Base-by-base conservation (phyloP, 148 eudicot species). In the Rhododendron ferrugineum region DNA sequence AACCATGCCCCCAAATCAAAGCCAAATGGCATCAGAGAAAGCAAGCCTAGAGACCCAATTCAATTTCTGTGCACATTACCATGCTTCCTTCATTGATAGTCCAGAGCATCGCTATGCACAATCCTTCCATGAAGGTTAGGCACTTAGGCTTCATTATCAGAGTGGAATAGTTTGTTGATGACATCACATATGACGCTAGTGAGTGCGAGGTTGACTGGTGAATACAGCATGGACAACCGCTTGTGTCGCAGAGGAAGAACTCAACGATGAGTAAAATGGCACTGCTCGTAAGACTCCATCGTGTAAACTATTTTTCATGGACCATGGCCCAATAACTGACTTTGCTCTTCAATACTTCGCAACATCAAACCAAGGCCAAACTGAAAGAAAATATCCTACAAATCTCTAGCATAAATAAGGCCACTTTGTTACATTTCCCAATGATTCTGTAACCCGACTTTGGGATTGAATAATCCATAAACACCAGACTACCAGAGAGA, bases 381-480 rank as follows among this genome's bases (percentile, higher is more conserved):
- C 22, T 5, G 52, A 32, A 70, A 32, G 42, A 49, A 78, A 34
- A 18, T 37, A 75, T 47, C 79, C 58, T 32, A 49, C 79, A 60
- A 44, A 75, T 50, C 56, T 72, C 22, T 49, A 54, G 52, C 72
- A 52, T 32, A 83, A 52, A 75, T 16, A 18, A 16, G 73, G 80
- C 60, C 62, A 36, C 49, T 82, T 86, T 32, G 8, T 42, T 86
- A 47, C 28, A 30, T 42, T 83, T 49, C 75, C 73, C 70, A 64
- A 64, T 40, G 50, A 81, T 40, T 56, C 26, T 28, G 54, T 20
- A 78, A 49, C 79, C 72, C 16, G 7, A 44, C 13, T 79, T 83
- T 40, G 26, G 49, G 47, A 83, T 26, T 18, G 30, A 87, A 40
- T 4, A 58, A 75, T 56, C 18, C 18, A 66, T 26, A 84, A 54